Percentiles rank a stretch among this genome's conserved stretches.
Evolutionary conservation across 179 eudicot species (phyloP).

Genomic region (Corrigiola litoralis): DNA sequence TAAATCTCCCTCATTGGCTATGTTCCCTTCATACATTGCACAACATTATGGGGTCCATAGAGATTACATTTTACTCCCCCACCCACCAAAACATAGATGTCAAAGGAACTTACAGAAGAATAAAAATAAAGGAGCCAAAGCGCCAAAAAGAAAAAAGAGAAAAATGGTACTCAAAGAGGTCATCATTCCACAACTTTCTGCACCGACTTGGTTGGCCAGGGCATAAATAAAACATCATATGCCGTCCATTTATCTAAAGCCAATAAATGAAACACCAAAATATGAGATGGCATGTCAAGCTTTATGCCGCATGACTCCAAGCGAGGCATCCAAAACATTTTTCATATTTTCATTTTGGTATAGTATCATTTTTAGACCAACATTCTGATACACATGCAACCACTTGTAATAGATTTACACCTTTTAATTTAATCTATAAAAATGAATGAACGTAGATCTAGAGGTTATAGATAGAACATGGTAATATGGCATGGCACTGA

Average conservation of each 20-base stretch:
- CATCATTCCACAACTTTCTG: conserved; percentile 11
- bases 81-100: too few relatives aligned
- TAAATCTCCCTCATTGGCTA: too few relatives aligned
- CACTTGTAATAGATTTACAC: too few relatives aligned
- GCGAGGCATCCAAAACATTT: background rate
- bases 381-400: too few relatives aligned
- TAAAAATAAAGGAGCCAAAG: background rate
- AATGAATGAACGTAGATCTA: background rate
- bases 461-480: background rate
- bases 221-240: too few relatives aligned
- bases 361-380: background rate
- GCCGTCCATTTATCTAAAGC: conserved; percentile 9
- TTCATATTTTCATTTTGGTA: background rate
- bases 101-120: too few relatives aligned
- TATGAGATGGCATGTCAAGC: background rate
- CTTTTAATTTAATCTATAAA: background rate
- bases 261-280: conserved; percentile 1
- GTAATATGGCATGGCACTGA: background rate
- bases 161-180: background rate
- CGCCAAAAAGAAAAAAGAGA: conserved; percentile 4
- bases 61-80: too few relatives aligned
- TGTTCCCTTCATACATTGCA: too few relatives aligned
- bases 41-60: too few relatives aligned
- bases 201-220: conserved; percentile 16
- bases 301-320: too few relatives aligned